Evolutionary conservation across 257 asterid genomes (phyloP).

Genomic region (Salvia splendens): DNA sequence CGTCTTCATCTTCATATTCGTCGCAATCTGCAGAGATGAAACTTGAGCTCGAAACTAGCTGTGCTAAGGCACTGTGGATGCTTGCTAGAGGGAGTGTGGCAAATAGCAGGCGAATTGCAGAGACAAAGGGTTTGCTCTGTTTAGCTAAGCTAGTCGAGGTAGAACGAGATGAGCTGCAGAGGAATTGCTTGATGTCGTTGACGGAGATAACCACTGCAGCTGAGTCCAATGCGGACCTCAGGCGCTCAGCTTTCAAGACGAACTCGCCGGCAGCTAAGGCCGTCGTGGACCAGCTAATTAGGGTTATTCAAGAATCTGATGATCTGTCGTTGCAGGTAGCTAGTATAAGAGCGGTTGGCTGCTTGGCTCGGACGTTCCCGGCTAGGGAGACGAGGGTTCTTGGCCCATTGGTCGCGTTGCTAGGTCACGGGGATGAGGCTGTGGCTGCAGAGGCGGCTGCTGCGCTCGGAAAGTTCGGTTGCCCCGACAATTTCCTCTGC

Average conservation of each 20-base stretch:
- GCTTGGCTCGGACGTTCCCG: constrained; percentile 73
- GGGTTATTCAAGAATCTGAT: constrained; percentile 51
- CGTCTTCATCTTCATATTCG: no score
- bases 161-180: constrained; percentile 64
- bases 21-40: constrained; percentile 43
- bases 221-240: constrained; percentile 62
- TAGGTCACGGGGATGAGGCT: constrained; percentile 2
- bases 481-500: constrained; percentile 65
- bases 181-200: constrained; percentile 66
- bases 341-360: constrained; percentile 64
- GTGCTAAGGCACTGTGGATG: constrained; percentile 81
- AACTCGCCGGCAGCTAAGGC: constrained; percentile 85
- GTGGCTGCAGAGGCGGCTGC: no score
- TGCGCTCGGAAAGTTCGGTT: constrained; percentile 44
- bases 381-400: constrained; percentile 70
- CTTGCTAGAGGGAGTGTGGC: constrained; percentile 65
- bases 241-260: constrained; percentile 69
- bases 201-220: constrained; percentile 82
- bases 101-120: constrained; percentile 66
- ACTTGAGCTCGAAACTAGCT: constrained; percentile 53
- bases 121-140: constrained; percentile 82
- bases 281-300: constrained; percentile 68
- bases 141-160: constrained; percentile 72
- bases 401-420: constrained; percentile 57
- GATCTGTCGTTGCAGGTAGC: constrained; percentile 45